Conservation (phyloP, 345 rosid species). For the Bruguiera gymnorhiza region DNA sequence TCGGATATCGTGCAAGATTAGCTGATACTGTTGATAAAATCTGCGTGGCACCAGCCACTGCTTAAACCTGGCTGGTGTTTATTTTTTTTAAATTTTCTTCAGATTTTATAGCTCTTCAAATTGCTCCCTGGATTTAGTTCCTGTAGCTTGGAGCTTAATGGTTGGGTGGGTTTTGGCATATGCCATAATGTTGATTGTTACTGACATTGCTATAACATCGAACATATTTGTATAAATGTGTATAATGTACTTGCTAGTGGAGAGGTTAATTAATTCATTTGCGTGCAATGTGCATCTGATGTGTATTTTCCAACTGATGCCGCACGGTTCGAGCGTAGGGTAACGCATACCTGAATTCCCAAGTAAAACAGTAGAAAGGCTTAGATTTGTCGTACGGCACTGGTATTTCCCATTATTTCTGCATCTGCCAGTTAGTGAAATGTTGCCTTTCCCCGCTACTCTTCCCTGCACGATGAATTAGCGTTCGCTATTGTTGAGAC, state of each 20-base stretch:
- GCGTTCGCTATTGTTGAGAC: no score
- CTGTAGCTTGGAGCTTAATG: constrained; percentile 32
- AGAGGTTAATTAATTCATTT: constrained; percentile 29
- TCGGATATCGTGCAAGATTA: constrained; percentile 37
- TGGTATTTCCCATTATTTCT: no score
- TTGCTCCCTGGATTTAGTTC: constrained; percentile 9
- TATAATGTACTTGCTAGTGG: constrained; percentile 23
- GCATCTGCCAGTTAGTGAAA: no score
- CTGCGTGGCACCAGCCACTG: constrained; percentile 18
- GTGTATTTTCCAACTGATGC: no score
- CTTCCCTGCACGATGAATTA: no score
- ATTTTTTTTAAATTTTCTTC: neutral
- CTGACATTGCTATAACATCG: constrained; percentile 8
- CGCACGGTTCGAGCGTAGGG: neutral
- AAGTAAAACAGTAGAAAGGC: no score
- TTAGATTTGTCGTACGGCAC: no score
- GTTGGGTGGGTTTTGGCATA: constrained; percentile 13
- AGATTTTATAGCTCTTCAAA: neutral
- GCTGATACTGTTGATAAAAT: constrained; percentile 17
- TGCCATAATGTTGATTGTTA: constrained; percentile 21
- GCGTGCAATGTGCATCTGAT: neutral
- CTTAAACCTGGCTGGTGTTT: constrained; percentile 3
- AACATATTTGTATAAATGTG: constrained; percentile 18
- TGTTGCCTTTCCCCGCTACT: no score
- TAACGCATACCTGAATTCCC: neutral